Conservation (phyloP, 495 filamentous ascomycete genomes). For the Penicillium flavigenum region DNA sequence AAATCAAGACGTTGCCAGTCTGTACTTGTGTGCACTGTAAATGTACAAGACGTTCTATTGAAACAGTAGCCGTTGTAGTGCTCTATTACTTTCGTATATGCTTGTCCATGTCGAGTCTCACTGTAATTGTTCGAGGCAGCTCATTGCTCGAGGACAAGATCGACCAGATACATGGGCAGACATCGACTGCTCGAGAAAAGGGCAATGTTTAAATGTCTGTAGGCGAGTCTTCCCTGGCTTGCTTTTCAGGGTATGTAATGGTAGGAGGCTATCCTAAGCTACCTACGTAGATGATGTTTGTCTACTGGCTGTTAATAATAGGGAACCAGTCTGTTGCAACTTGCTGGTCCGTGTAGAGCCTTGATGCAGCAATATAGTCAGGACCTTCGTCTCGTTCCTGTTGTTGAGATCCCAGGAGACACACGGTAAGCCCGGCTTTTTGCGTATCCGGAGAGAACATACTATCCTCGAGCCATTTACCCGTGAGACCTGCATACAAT, state of each 20-base stretch:
- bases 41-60: no score
- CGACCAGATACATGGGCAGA: not conserved
- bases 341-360: not conserved
- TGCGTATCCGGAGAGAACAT: not conserved
- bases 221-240: not conserved
- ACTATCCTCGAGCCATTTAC: not conserved
- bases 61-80: not conserved
- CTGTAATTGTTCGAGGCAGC: not conserved
- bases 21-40: not conserved
- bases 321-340: not conserved
- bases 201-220: not conserved
- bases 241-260: not conserved
- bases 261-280: not conserved
- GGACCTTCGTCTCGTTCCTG: not conserved
- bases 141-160: not conserved
- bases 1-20: constrained; percentile 15
- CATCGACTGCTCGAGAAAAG: not conserved
- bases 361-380: not conserved
- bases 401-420: not conserved
- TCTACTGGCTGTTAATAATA: not conserved
- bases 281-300: not conserved
- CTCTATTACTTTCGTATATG: not conserved
- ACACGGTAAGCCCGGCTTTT: not conserved
- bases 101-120: not conserved
- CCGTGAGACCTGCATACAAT: not conserved